Evolutionary conservation across 495 filamentous ascomycete species (phyloP).

Genomic region (Penicillium samsonianum): DNA sequence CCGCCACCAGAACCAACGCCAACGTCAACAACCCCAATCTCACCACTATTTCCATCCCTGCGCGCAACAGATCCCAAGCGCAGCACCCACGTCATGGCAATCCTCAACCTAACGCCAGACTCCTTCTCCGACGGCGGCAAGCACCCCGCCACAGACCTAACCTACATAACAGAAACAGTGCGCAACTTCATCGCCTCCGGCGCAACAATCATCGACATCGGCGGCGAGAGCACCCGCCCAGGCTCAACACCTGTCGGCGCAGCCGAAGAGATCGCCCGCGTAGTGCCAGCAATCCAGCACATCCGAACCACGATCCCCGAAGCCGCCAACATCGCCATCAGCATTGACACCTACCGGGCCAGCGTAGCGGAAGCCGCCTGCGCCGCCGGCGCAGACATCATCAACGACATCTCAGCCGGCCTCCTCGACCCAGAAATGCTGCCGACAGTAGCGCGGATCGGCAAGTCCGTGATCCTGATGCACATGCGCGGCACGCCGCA

Average conservation of each 20-base stretch:
- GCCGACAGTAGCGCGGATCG: constrained; percentile 71
- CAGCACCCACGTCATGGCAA: constrained; percentile 83
- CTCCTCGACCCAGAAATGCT: constrained; percentile 80
- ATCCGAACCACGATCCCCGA: constrained; percentile 66
- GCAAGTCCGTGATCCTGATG: constrained; percentile 86
- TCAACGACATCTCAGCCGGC: constrained; percentile 93
- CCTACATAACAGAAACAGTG: constrained; percentile 52
- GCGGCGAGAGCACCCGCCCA: constrained; percentile 89
- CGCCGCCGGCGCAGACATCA: constrained; percentile 82
- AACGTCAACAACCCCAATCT: constrained; percentile 71
- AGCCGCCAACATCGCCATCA: constrained; percentile 65
- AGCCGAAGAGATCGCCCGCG: constrained; percentile 73
- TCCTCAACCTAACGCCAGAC: constrained; percentile 93
- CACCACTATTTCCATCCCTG: constrained; percentile 56
- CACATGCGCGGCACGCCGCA: constrained; percentile 89
- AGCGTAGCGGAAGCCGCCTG: constrained; percentile 79
- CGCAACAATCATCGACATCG: constrained; percentile 85
- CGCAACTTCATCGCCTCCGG: constrained; percentile 61
- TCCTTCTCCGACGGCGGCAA: constrained; percentile 92
- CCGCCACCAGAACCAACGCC: constrained; percentile 52
- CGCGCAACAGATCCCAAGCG: constrained; percentile 63
- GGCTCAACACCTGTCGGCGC: constrained; percentile 62
- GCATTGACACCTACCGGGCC: constrained; percentile 90
- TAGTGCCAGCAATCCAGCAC: constrained; percentile 73
- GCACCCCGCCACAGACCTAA: constrained; percentile 47